Evolutionary conservation across 2,329 filamentous ascomycete species (phyloP).

Genomic region (Sporothrix schenckii): DNA sequence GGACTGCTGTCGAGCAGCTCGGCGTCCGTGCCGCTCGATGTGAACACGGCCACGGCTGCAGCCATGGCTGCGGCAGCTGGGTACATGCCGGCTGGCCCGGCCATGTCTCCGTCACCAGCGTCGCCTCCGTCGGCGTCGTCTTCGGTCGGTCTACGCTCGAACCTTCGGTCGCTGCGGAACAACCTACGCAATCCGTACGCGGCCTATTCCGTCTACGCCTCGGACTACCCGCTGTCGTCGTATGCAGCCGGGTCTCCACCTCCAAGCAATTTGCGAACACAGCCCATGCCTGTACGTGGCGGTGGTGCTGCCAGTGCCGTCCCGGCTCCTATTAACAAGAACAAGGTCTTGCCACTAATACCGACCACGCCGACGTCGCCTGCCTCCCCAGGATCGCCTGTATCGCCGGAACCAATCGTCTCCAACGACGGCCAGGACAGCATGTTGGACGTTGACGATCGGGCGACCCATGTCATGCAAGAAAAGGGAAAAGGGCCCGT

Average conservation of each 20-base stretch:
- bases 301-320: not conserved
- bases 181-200: slow-evolving; percentile 30
- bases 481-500: not conserved
- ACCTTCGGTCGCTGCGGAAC: slow-evolving; percentile 31
- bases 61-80: slow-evolving; percentile 34
- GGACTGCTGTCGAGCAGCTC: slow-evolving; percentile 45
- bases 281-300: not conserved
- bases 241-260: slow-evolving; percentile 24
- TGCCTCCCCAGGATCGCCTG: not conserved
- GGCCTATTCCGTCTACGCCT: slow-evolving; percentile 14
- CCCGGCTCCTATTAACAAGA: slow-evolving; percentile 33
- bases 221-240: slow-evolving; percentile 24
- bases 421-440: slow-evolving; percentile 39
- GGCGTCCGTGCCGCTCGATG: not conserved
- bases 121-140: slow-evolving; percentile 36
- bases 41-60: slow-evolving; percentile 23
- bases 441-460: slow-evolving; percentile 1
- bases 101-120: slow-evolving; percentile 38
- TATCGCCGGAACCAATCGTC: not conserved
- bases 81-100: slow-evolving; percentile 39
- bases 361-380: slow-evolving; percentile 35
- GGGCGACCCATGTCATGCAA: not conserved
- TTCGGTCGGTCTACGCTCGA: slow-evolving; percentile 26
- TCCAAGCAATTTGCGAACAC: slow-evolving; percentile 10
- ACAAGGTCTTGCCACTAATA: slow-evolving; percentile 44